phyloP scores from a whole-genome alignment of 2,329 filamentous ascomycete genomes.

The Alternaria postmessia region DNA sequence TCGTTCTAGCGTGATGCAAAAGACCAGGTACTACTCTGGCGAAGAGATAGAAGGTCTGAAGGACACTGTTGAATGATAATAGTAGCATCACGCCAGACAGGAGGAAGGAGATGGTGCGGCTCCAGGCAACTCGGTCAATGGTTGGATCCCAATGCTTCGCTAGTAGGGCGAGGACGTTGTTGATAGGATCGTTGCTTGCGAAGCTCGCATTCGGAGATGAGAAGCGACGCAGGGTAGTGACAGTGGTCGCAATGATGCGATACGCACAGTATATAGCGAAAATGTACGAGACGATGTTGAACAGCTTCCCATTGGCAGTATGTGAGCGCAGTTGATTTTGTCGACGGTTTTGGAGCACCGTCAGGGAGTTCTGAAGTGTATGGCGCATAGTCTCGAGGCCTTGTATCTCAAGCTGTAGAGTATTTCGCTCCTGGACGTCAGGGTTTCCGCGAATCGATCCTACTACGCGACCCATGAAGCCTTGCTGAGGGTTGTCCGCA shows the following conservation, averaged over 20 bases:
- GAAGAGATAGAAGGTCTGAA: conserved; percentile 87
- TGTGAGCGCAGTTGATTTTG: conserved; percentile 71
- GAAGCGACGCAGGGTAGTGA: conserved; percentile 72
- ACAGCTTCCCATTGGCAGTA: conserved; percentile 70
- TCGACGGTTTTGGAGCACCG: conserved; percentile 68
- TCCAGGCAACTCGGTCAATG: conserved; percentile 83
- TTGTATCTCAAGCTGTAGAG: conserved; percentile 76
- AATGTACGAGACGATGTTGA: conserved; percentile 69
- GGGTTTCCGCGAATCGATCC: conserved; percentile 72
- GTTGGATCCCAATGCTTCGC: conserved; percentile 85
- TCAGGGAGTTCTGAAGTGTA: conserved; percentile 71
- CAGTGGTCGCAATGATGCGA: conserved; percentile 75
- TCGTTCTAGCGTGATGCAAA: conserved; percentile 77
- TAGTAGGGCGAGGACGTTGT: conserved; percentile 79
- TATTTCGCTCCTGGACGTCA: conserved; percentile 61
- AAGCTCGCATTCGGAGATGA: conserved; percentile 62
- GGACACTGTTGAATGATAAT: conserved; percentile 79
- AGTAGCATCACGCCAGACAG: conserved; percentile 84
- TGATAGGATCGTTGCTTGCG: conserved; percentile 80
- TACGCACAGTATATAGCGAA: conserved; percentile 88
- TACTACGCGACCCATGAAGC: conserved; percentile 77
- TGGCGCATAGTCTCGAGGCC: conserved; percentile 83
- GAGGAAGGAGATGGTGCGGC: conserved; percentile 83
- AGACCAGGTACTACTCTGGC: conserved; percentile 75
- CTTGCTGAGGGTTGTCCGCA: conserved; percentile 57